phyloP scores from a whole-genome alignment of 352 stramenopile species.

The Ophiocytium majus region DNA sequence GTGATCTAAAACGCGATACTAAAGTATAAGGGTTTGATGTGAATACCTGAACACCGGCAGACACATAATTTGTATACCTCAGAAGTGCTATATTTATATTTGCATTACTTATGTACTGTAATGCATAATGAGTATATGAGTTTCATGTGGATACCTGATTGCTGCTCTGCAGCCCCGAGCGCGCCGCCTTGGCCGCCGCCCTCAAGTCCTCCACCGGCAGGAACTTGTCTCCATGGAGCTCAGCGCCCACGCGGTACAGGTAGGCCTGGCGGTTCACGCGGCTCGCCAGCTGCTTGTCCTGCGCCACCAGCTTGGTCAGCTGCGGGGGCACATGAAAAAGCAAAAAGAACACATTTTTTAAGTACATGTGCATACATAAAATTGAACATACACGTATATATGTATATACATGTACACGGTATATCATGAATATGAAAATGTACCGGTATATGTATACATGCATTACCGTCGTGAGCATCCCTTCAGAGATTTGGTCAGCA shows the following conservation, averaged over 20 bases:
- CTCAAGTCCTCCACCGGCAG: neutral
- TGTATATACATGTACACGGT: too few species aligned
- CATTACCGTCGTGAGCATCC: neutral
- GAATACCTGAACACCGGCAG: too few species aligned
- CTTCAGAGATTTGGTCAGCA: neutral
- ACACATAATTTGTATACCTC: too few species aligned
- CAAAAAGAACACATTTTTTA: neutral
- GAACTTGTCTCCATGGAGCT: conserved; percentile 12
- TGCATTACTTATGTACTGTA: too few species aligned
- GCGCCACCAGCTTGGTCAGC: conserved; percentile 21
- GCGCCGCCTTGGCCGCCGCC: neutral
- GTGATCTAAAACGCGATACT: too few species aligned
- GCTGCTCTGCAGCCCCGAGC: too few species aligned
- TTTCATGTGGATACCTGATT: too few species aligned
- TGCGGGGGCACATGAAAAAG: neutral
- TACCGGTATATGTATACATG: too few species aligned
- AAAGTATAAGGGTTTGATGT: too few species aligned
- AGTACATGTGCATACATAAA: neutral
- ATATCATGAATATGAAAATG: too few species aligned
- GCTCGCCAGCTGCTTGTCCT: conserved; percentile 22
- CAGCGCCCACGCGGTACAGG: conserved; percentile 12
- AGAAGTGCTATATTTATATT: too few species aligned
- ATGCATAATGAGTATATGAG: too few species aligned
- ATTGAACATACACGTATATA: neutral
- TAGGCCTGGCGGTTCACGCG: conserved; percentile 15